phyloP scores from a whole-genome alignment of 768 basidiomycete species.

The Tremella yokohamensis region DNA sequence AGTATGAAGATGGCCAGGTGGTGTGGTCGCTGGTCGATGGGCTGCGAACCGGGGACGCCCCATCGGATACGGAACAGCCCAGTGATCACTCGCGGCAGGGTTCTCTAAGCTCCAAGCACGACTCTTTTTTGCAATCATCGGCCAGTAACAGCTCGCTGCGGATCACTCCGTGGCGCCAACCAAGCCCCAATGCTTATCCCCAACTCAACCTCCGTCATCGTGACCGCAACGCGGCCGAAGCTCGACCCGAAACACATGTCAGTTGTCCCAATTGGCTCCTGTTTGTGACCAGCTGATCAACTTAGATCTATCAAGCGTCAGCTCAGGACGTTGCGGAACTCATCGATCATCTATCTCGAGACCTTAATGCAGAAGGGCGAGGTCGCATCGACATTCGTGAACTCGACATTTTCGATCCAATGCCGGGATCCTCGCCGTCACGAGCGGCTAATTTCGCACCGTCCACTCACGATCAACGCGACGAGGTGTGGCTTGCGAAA shows the following conservation, averaged over 20 bases:
- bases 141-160: slow-evolving; percentile 1
- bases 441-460: neutral
- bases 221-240: slow-evolving; percentile 16
- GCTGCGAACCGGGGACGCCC: slow-evolving; percentile 13
- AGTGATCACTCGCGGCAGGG: slow-evolving; percentile 22
- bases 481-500: slow-evolving; percentile 2
- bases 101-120: slow-evolving; percentile 15
- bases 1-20: slow-evolving; percentile 42
- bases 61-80: neutral
- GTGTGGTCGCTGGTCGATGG: slow-evolving; percentile 44
- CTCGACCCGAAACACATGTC: slow-evolving; percentile 38
- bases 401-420: slow-evolving; percentile 1
- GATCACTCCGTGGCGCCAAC: neutral
- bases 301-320: slow-evolving; percentile 39
- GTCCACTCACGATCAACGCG: neutral
- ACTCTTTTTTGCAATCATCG: slow-evolving; percentile 6
- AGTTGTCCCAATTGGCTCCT: neutral
- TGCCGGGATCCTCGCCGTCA: neutral
- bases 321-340: slow-evolving; percentile 40
- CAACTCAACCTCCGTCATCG: slow-evolving; percentile 37
- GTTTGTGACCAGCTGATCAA: slow-evolving; percentile 4
- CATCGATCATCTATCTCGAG: slow-evolving; percentile 39
- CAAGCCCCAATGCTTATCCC: slow-evolving; percentile 6
- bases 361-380: slow-evolving; percentile 22
- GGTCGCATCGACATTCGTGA: slow-evolving; percentile 37